Evolutionary conservation across 176 grass and related monocot species (phyloP).

Genomic region (Hordeum marinum): DNA sequence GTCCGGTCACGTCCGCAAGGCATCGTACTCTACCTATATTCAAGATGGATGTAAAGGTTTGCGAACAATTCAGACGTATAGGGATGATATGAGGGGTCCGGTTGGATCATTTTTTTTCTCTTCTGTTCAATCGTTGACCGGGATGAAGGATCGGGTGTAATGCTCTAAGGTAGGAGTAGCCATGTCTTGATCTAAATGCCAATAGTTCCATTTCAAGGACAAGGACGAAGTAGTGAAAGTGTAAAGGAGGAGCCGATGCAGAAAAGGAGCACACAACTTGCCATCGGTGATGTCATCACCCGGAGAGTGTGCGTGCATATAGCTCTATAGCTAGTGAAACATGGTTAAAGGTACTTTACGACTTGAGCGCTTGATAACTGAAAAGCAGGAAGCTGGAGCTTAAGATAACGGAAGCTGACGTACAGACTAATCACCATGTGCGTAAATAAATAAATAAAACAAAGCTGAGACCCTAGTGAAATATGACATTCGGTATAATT

Average conservation of each 20-base stretch:
- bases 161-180: not conserved
- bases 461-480: constrained; percentile 14
- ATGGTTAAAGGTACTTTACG: constrained; percentile 23
- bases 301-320: not conserved
- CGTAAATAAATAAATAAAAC: not conserved
- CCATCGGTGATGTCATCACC: not conserved
- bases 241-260: constrained; percentile 8
- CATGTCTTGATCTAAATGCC: not conserved
- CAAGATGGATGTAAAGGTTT: too few species aligned
- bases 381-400: not conserved
- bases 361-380: constrained; percentile 5
- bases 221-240: not conserved
- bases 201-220: constrained; percentile 3
- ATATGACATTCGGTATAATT: constrained; percentile 8
- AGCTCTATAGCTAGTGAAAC: not conserved
- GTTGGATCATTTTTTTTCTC: too few species aligned
- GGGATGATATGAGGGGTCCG: too few species aligned
- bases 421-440: not conserved
- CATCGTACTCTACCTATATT: too few species aligned
- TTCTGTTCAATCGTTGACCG: too few species aligned
- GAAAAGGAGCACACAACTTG: constrained; percentile 22
- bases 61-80: too few species aligned
- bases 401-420: constrained; percentile 9
- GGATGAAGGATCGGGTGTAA: too few species aligned
- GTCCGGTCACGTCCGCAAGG: too few species aligned